These are phyloP conservation scores for Microcera coccophila DNA, from an alignment of 2,329 filamentous ascomycete genomes.

Conservation along the genomic window DNA sequence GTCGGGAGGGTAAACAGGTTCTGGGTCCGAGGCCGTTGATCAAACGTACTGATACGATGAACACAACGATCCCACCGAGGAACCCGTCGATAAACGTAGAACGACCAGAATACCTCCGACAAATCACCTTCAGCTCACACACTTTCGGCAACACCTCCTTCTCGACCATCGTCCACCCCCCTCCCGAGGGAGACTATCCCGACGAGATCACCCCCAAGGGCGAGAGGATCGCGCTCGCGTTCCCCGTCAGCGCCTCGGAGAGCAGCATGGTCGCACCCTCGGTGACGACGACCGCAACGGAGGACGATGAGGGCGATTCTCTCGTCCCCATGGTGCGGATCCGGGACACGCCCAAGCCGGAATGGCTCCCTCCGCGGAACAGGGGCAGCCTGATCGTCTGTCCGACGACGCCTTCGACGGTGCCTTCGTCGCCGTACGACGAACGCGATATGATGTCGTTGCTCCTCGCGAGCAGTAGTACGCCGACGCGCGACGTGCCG, in stretches of 20 bases:
- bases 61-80: slow-evolving; percentile 12
- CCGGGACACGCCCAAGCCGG: slow-evolving; percentile 12
- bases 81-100: neutral
- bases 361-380: slow-evolving; percentile 7
- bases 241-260: slow-evolving; percentile 21
- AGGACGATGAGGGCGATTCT: slow-evolving; percentile 14
- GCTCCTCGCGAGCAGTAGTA: slow-evolving; percentile 22
- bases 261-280: slow-evolving; percentile 26
- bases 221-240: slow-evolving; percentile 17
- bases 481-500: slow-evolving; percentile 26
- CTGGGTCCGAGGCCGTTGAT: slow-evolving; percentile 16
- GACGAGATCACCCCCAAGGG: slow-evolving; percentile 10
- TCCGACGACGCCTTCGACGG: slow-evolving; percentile 12
- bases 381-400: slow-evolving; percentile 11
- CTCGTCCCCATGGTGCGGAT: slow-evolving; percentile 7
- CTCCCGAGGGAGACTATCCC: slow-evolving; percentile 11
- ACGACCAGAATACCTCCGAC: slow-evolving; percentile 12
- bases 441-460: slow-evolving; percentile 34
- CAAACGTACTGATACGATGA: slow-evolving; percentile 20
- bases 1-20: slow-evolving; percentile 9
- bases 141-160: slow-evolving; percentile 18
- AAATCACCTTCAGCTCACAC: slow-evolving; percentile 23
- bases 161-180: slow-evolving; percentile 18
- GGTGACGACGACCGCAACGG: slow-evolving; percentile 16
- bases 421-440: slow-evolving; percentile 31